phyloP scores from a whole-genome alignment of 805 yeast genomes.

The Wickerhamomyces rabaulensis region DNA sequence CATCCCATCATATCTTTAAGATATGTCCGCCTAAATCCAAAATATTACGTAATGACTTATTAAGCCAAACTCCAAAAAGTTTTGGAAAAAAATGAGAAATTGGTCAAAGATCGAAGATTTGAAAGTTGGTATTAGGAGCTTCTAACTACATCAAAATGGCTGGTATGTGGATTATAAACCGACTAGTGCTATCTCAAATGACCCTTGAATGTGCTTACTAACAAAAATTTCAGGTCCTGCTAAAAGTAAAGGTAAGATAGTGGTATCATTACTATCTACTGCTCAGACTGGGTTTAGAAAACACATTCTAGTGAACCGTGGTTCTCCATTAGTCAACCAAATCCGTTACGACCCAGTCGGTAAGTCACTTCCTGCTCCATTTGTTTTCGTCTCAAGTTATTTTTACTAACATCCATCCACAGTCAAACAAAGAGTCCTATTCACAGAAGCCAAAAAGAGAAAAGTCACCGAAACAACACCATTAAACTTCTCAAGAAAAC shows the following conservation, averaged over 20 bases:
- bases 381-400: not conserved
- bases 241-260: constrained; percentile 66
- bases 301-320: constrained; percentile 75
- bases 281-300: constrained; percentile 89
- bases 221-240: constrained; percentile 34
- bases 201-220: not conserved
- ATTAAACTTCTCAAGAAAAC: constrained; percentile 40
- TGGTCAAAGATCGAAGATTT: not conserved
- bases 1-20: too few species aligned
- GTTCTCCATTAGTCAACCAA: constrained; percentile 72
- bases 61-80: not conserved
- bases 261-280: constrained; percentile 80
- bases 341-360: constrained; percentile 79
- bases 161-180: not conserved
- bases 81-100: not conserved
- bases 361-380: constrained; percentile 15
- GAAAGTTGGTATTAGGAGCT: not conserved
- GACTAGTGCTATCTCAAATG: not conserved
- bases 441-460: constrained; percentile 84
- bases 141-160: not conserved
- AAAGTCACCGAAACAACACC: constrained; percentile 47
- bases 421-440: constrained; percentile 86
- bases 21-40: not conserved
- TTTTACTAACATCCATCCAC: constrained; percentile 15
- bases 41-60: not conserved